Evolutionary conservation across 371 early-diverging fungal species (phyloP).

Genomic region (Syncephalastrum racemosum): DNA sequence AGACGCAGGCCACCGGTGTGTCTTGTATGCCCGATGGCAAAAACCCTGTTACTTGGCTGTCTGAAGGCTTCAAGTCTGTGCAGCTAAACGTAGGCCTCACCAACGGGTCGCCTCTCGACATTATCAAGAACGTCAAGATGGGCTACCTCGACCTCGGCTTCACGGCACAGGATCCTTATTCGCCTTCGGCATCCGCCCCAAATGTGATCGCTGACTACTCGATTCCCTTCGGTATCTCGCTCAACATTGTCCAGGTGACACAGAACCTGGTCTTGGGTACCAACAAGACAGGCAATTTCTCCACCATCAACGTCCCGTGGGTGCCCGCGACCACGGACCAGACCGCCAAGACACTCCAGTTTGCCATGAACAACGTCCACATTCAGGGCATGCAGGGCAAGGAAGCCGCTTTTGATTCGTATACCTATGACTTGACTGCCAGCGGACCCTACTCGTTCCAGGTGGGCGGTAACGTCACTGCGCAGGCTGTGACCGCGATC

Average conservation of each 20-base stretch:
- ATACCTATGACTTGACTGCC: constrained; percentile 50
- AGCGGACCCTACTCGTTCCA: constrained; percentile 43
- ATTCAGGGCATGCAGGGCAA: constrained; percentile 35
- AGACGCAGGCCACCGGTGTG: constrained; percentile 55
- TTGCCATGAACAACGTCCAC: constrained; percentile 39
- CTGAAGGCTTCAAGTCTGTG: constrained; percentile 54
- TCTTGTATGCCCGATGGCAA: constrained; percentile 60
- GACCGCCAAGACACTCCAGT: constrained; percentile 44
- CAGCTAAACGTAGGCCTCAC: constrained; percentile 52
- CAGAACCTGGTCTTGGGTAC: constrained; percentile 53
- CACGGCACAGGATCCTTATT: constrained; percentile 46
- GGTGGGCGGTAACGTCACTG: constrained; percentile 50
- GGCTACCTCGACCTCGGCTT: constrained; percentile 57
- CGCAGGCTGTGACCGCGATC: constrained; percentile 57
- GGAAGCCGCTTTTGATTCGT: constrained; percentile 45
- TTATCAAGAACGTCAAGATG: constrained; percentile 55
- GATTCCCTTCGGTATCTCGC: constrained; percentile 59
- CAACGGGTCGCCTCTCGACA: constrained; percentile 39
- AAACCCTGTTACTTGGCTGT: constrained; percentile 59
- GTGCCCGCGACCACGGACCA: constrained; percentile 48
- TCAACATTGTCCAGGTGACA: constrained; percentile 54
- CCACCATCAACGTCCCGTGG: constrained; percentile 44
- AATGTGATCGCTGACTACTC: constrained; percentile 50
- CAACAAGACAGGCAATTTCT: constrained; percentile 41
- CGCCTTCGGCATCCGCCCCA: constrained; percentile 49